Conservation (phyloP, 1,139 yeast genomes). For the Scheffersomyces segobiensis region DNA sequence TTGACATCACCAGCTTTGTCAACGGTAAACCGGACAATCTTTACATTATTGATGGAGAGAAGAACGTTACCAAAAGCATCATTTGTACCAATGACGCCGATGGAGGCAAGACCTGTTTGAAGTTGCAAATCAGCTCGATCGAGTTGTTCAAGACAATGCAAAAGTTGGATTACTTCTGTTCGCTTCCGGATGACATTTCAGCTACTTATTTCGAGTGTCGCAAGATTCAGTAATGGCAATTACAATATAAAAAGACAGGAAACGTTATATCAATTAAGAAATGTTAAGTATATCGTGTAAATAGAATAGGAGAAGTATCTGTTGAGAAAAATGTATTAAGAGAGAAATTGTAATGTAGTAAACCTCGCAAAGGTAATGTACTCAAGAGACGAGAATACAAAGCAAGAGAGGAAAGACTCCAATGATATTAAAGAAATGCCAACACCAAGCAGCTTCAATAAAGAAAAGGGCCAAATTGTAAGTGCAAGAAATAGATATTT, state of each 20-base stretch:
- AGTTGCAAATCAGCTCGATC: constrained; percentile 37
- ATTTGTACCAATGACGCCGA: constrained; percentile 44
- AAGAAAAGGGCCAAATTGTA: too few relatives aligned
- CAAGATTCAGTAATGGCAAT: constrained; percentile 26
- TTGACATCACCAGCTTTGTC: constrained; percentile 21
- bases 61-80: constrained; percentile 37
- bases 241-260: neutral
- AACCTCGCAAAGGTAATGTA: neutral
- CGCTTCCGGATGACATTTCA: constrained; percentile 47
- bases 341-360: neutral
- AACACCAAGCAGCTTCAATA: neutral
- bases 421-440: neutral
- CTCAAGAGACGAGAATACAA: neutral
- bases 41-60: constrained; percentile 49
- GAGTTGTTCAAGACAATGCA: constrained; percentile 50
- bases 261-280: neutral
- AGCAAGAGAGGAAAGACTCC: neutral
- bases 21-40: constrained; percentile 30
- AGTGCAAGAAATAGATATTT: too few relatives aligned
- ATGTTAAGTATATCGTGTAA: constrained; percentile 1
- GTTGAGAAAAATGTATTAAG: constrained; percentile 1
- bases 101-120: constrained; percentile 51
- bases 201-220: constrained; percentile 53
- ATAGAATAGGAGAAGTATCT: constrained; percentile 2
- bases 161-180: constrained; percentile 44